Evolutionary conservation across 805 yeast genomes (phyloP).

Genomic region (Wickerhamomyces tratensis): DNA sequence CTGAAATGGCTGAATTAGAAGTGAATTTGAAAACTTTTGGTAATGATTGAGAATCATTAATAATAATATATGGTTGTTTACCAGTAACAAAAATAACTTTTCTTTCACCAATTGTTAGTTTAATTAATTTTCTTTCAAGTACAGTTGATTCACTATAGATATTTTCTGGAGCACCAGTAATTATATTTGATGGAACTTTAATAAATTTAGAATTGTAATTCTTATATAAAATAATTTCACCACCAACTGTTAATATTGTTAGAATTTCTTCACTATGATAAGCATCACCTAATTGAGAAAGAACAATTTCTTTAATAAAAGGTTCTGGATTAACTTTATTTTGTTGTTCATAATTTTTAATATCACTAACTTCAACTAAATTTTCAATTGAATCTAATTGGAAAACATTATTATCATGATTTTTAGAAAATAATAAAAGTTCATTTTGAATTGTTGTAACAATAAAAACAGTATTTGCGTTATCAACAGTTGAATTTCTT

Average conservation of each 20-base stretch:
- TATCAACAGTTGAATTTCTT: slow-evolving; percentile 16
- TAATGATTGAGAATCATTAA: slow-evolving; percentile 52
- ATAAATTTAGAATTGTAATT: slow-evolving; percentile 39
- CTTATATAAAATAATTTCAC: slow-evolving; percentile 64
- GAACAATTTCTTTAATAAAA: slow-evolving; percentile 57
- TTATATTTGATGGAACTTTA: slow-evolving; percentile 30
- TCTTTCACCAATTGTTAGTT: slow-evolving; percentile 46
- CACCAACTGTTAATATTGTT: slow-evolving; percentile 69
- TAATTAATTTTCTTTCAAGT: slow-evolving; percentile 58
- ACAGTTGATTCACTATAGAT: slow-evolving; percentile 52
- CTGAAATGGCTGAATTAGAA: slow-evolving; percentile 53
- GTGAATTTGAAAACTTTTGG: slow-evolving; percentile 64
- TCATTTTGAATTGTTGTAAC: slow-evolving; percentile 74
- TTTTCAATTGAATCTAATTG: slow-evolving; percentile 28
- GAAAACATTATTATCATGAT: slow-evolving; percentile 30
- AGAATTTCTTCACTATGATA: slow-evolving; percentile 48
- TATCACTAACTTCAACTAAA: slow-evolving; percentile 27
- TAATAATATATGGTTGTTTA: slow-evolving; percentile 54
- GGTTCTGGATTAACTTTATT: slow-evolving; percentile 54
- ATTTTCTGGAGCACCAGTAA: slow-evolving; percentile 76
- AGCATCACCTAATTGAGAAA: slow-evolving; percentile 55
- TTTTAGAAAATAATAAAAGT: slow-evolving; percentile 50
- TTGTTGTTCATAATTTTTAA: slow-evolving; percentile 23
- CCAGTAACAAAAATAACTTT: slow-evolving; percentile 67
- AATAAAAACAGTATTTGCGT: slow-evolving; percentile 36